Evolutionary conservation across 768 basidiomycete genomes (phyloP), one percentile per base, ranked within the genome.

Genomic region (Dioszegia aurantiaca): DNA sequence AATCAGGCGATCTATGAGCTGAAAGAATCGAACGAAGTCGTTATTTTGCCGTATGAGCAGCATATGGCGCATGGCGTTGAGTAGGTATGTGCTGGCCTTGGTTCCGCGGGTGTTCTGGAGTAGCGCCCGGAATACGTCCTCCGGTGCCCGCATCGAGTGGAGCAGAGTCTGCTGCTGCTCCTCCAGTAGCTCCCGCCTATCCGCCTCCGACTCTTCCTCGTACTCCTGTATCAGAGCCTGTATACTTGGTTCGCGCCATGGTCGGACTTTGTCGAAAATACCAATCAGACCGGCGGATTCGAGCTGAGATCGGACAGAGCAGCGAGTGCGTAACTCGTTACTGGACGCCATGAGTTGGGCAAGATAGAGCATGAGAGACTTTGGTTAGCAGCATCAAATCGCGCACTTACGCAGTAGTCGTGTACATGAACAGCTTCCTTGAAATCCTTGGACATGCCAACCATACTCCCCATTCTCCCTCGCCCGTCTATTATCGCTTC

Each of bases 1-100:
- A 43, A 98, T 84, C 43, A 97, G 80, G 6, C 87, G 86, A 73
- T 97, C 90, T 63, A 99, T 81, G 36, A 99, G 83, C 74, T 90
- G 90, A 76, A 88, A 97, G 74, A 93, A 89, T 63, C 90, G 88
- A 41, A 86, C 85, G 77, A 90, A 83, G 26, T 85, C 81, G 33
- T 87, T 86, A 4, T 87, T 89, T 64, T 97, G 90, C 54, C 87
- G 84, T 64, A 98, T 88, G 64, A 98, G 83, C 19, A 97, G 81
- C 56, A 99, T 76, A 77, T 97, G 92, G 71, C 91, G 90, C 83
- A 98, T 84, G 77, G 91, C 87, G n/a, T 90, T 89, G 40, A 93
- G 79, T 74, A 99, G 88, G 73, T 93, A 86, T 62, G 88, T 86
- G 64, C 82, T 81, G 5, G 92, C 91, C 58, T 84, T 84, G 14